Evolutionary conservation across 2,329 filamentous ascomycete species (phyloP).

Genomic region (Fusarium transvaalense): DNA sequence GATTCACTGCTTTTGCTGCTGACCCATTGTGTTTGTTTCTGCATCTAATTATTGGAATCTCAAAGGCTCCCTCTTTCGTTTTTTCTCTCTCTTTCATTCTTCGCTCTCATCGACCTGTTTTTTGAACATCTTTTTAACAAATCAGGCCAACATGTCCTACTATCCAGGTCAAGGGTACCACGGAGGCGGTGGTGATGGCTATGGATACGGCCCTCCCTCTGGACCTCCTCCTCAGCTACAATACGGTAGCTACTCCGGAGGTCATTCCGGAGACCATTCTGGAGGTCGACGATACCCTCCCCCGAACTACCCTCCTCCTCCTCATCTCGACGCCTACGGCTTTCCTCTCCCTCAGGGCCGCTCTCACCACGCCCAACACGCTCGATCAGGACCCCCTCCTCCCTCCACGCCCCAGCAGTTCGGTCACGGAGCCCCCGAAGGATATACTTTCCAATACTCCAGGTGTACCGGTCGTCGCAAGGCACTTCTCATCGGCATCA

Average conservation of each 20-base stretch:
- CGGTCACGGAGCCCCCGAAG: conserved; percentile 75
- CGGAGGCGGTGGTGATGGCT: conserved; percentile 49
- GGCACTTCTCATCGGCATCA: conserved; percentile 82
- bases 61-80: conserved; percentile 26
- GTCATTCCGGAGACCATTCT: conserved; percentile 43
- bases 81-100: conserved; percentile 4
- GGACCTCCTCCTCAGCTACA: conserved; percentile 40
- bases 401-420: conserved; percentile 68
- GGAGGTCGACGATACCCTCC: conserved; percentile 49
- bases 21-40: conserved; percentile 28
- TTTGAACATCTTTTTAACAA: conserved; percentile 14
- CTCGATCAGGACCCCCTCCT: conserved; percentile 57
- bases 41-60: conserved; percentile 12
- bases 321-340: conserved; percentile 61
- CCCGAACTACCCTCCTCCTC: conserved; percentile 57
- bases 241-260: conserved; percentile 41
- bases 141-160: conserved; percentile 52
- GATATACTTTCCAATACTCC: conserved; percentile 81
- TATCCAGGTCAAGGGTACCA: conserved; percentile 59
- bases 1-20: conserved; percentile 11
- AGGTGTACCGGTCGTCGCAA: conserved; percentile 80
- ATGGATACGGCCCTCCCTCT: conserved; percentile 48
- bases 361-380: conserved; percentile 47
- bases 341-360: conserved; percentile 55
- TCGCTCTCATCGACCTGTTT: conserved; percentile 10